Percentiles rank a stretch among this genome's conserved stretches.
These are phyloP conservation scores for Aspergillus transmontanensis DNA, from an alignment of 2,329 filamentous ascomycete species.

Conservation along the genomic window DNA sequence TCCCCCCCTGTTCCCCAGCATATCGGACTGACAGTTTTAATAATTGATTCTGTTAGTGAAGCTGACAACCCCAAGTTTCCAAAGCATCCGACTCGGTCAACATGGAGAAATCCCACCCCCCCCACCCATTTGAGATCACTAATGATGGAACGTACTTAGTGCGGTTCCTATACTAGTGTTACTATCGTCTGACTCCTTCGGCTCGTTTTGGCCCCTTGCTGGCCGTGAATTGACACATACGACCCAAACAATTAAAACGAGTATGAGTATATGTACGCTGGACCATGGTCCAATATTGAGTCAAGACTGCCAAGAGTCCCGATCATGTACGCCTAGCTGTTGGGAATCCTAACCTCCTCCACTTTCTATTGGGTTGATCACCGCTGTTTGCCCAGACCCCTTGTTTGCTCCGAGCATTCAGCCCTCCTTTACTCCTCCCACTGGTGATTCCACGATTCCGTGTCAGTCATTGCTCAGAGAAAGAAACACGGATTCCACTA, in stretches of 20 bases:
- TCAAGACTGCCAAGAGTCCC: constrained; percentile 2
- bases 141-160: background rate
- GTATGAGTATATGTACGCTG: background rate
- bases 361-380: constrained; percentile 9
- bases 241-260: background rate
- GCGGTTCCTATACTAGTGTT: background rate
- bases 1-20: background rate
- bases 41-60: background rate
- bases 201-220: constrained; percentile 1
- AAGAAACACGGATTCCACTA: background rate
- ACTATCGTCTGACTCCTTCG: background rate
- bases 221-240: background rate
- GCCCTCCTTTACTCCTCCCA: background rate
- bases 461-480: background rate
- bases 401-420: background rate
- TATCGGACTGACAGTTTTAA: background rate
- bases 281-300: background rate
- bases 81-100: background rate
- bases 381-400: constrained; percentile 3
- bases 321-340: background rate
- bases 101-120: background rate
- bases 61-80: background rate
- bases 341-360: constrained; percentile 2
- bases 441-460: background rate
- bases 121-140: background rate